Evolutionary conservation across 495 filamentous ascomycete species (phyloP), one percentile per base, ranked within the genome.

Genomic region (Neurospora sp.): DNA sequence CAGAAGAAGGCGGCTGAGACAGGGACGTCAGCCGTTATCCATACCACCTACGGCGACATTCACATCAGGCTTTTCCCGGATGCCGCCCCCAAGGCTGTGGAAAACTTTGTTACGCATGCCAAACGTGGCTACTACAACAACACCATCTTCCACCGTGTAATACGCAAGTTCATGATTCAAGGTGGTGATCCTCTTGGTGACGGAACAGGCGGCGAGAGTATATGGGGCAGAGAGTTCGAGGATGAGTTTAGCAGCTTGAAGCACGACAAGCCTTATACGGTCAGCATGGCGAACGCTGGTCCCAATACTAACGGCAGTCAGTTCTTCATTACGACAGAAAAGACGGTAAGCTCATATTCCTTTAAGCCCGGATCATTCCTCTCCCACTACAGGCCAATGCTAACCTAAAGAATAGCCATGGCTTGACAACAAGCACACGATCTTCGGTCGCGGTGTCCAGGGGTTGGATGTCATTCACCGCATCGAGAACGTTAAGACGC

Each of bases 311-410:
- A 90, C 73, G 88, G 87, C 22, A 93, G 90, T 73, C 96, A 99
- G 81, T 99, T 99, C 81, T 99, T 99, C 76, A 97, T 99, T 73
- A 98, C 96, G 7, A 98, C 96, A 2, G 96, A 98, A 80, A 96
- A 96, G 83, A 93, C 96, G 14, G 87, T 88, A 78, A 81, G 85
- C 82, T 37, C 0, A 0, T 37, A 0, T 37, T 37, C 35, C 4
- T 71, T 59, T 31, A 44, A 42, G 41, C n/a, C 69, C 69, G 14
- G 16, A 8, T 47, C 22, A 5, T 42, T 16, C 7, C 41, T 4
- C 9, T 22, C 8, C 4, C n/a, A 10, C 9, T 53, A 27, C 4
- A 5, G 4, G 14, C 39, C 40, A 38, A 18, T 71, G 8, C 73
- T 79, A 72, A 76, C 74, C 1, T 0, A 61, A 42, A 20, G 10